Evolutionary conservation across 495 filamentous ascomycete genomes (phyloP), one percentile per base, ranked within the genome.

Genomic region (Tuber indicum): DNA sequence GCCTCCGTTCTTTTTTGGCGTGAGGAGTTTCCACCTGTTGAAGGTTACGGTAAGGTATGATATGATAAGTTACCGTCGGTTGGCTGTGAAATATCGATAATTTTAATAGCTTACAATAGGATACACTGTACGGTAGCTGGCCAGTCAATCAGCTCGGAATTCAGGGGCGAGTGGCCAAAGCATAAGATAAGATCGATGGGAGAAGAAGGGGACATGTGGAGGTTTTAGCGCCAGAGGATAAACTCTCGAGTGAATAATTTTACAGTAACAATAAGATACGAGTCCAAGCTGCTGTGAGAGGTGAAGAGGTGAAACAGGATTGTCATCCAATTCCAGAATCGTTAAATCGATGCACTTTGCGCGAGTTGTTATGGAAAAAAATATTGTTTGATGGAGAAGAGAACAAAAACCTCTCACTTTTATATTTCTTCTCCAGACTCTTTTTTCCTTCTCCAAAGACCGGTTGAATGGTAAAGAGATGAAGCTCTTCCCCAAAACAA

Each of bases 371-470:
- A 32, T 32, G 26, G 26, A 36, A 66, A 36, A 58, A 32, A 62
- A 16, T 66, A 66, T 36, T 66, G 26, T 36, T 66, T 66, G 58
- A 62, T 5, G 52, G 36, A 66, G 52, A 62, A 66, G 52, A 62
- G 52, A 36, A 66, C 26, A 66, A 66, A 36, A 66, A 66, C 36
- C 58, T 66, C 58, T 32, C 58, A 19, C n/a, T 36, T 66, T 36
- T 66, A 36, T 66, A 66, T 66, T 66, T 7, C 58, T 8, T 66
- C 58, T 36, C 58, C 58, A 66, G 58, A 66, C 58, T 66, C 58
- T 66, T 66, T 66, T 66, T 66, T 66, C 26, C 26, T 66, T 66
- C 26, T 79, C 77, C 47, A 71, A 74, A 78, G 77, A 74, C 62
- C 43, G 44, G 26, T 69, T 14, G 2, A 72, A 79, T 58, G 72